phyloP scores from a whole-genome alignment of 169 alveolate genomes.

The Plasmodium gonderi region DNA sequence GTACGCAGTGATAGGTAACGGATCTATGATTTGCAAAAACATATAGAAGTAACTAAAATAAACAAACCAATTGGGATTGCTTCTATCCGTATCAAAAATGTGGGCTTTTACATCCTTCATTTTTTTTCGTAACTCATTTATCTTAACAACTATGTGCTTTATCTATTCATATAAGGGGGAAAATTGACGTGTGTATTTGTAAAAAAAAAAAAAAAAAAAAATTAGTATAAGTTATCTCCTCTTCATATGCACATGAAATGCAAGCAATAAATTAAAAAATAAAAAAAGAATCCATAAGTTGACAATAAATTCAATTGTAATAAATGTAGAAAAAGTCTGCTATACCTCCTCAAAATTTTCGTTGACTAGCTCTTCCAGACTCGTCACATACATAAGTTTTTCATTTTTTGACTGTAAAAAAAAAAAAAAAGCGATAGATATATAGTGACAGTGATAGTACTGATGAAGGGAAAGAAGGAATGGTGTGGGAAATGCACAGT shows the following conservation, averaged over 20 bases:
- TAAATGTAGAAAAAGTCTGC: neutral
- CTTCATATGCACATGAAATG: neutral
- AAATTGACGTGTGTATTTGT: neutral
- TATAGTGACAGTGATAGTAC: too few species aligned
- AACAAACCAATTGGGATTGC: conserved; percentile 39
- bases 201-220: neutral
- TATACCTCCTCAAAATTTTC: conserved; percentile 53
- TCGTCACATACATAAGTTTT: conserved; percentile 18
- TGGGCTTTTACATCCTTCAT: conserved; percentile 52
- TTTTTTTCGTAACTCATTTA: conserved; percentile 30
- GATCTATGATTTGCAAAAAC: too few species aligned
- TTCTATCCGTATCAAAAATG: conserved; percentile 17
- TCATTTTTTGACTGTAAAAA: conserved; percentile 24
- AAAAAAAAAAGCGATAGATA: too few species aligned
- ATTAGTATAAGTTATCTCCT: neutral
- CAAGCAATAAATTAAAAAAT: too few species aligned
- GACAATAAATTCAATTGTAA: neutral
- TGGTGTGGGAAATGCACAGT: neutral
- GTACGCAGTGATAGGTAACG: too few species aligned
- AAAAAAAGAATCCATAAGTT: too few species aligned
- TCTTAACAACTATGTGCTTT: conserved; percentile 23
- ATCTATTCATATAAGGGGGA: neutral
- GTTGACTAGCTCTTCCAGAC: conserved; percentile 48
- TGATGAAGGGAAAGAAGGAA: neutral
- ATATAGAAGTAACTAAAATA: neutral